phyloP scores from a whole-genome alignment of 352 stramenopile genomes.

The Globisporangium irregulare region DNA sequence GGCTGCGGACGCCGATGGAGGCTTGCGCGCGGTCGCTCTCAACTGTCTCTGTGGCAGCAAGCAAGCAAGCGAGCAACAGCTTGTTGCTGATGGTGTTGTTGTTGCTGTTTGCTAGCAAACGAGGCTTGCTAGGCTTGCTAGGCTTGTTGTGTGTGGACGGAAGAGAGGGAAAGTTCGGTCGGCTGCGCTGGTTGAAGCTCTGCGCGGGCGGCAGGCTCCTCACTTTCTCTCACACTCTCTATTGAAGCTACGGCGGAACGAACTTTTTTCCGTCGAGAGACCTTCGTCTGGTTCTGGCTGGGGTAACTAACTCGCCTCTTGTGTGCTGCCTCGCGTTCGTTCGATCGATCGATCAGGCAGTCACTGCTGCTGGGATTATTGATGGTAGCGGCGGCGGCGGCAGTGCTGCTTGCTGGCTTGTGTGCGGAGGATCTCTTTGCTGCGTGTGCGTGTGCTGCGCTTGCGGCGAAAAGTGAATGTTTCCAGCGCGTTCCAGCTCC shows the following conservation, averaged over 20 bases:
- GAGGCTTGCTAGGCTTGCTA: no score
- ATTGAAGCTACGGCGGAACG: neutral
- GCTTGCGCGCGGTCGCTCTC: conserved; percentile 9
- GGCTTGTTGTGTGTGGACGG: neutral
- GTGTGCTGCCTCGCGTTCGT: neutral
- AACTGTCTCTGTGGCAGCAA: conserved; percentile 13
- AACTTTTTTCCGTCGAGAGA: neutral
- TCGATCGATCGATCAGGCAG: neutral
- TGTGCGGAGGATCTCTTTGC: neutral
- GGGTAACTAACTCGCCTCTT: neutral
- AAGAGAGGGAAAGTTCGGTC: neutral
- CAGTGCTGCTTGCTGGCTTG: neutral
- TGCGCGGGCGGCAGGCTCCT: neutral
- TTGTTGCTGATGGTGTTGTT: neutral
- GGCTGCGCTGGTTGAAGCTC: neutral
- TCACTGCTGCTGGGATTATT: neutral
- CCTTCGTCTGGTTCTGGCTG: neutral
- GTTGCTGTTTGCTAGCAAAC: neutral
- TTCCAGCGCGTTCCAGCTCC: neutral
- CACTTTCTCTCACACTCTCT: neutral
- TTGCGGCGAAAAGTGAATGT: neutral
- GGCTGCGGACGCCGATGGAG: neutral
- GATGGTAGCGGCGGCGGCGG: neutral
- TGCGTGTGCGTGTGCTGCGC: neutral
- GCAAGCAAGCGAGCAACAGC: neutral